These are phyloP conservation scores for Croton laevigatus DNA, from an alignment of 441 rosid species.

Conservation along the genomic window DNA sequence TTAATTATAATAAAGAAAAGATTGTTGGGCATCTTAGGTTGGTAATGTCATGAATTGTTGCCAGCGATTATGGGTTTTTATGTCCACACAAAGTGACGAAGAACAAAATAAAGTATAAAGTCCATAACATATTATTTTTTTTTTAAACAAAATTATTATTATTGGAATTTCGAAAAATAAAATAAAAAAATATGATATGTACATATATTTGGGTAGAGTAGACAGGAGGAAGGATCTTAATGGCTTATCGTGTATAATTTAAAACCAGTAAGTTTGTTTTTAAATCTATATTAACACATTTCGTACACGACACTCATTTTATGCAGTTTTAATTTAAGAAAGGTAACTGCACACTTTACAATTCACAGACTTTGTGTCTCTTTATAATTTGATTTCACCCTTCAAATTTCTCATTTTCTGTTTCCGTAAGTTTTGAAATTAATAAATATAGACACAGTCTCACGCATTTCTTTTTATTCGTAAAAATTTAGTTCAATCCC, in stretches of 20 bases:
- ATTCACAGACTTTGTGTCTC: background rate
- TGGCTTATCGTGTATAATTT: conserved; percentile 6
- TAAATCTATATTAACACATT: conserved; percentile 18
- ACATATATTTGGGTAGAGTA: background rate
- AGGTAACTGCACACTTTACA: background rate
- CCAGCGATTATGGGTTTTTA: conserved; percentile 3
- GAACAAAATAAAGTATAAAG: background rate
- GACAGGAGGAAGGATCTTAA: background rate
- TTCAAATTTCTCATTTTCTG: too few species aligned
- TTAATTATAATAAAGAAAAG: background rate
- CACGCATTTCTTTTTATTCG: too few species aligned
- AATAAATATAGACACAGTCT: too few species aligned
- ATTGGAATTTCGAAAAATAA: too few species aligned
- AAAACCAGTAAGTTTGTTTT: conserved; percentile 6
- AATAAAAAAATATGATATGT: background rate
- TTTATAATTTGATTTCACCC: too few species aligned
- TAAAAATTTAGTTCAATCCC: too few species aligned
- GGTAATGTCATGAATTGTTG: conserved; percentile 14
- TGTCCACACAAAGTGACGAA: conserved; percentile 1
- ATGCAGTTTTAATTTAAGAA: conserved; percentile 21
- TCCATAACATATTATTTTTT: background rate
- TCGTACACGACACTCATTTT: conserved; percentile 42
- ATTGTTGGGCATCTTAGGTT: background rate
- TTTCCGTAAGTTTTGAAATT: too few species aligned
- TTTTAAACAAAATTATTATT: background rate